Conservation (phyloP, 805 yeast genomes). For the Metschnikowia hibisci region DNA sequence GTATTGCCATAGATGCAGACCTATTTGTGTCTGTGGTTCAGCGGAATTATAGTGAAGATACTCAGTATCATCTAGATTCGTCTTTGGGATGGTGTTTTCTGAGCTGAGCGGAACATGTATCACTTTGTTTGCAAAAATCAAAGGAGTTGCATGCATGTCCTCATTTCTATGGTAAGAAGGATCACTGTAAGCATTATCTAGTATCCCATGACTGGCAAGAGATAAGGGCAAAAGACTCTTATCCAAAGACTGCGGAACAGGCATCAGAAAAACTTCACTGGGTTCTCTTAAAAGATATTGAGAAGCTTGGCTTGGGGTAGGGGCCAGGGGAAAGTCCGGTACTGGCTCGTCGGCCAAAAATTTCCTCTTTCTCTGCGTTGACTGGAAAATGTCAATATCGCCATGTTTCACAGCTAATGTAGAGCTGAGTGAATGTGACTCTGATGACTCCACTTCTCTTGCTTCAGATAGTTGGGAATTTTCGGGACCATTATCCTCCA, state of each 20-base stretch:
- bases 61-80: background rate
- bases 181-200: constrained; percentile 52
- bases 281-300: constrained; percentile 10
- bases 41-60: background rate
- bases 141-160: constrained; percentile 55
- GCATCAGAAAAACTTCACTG: constrained; percentile 19
- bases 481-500: background rate
- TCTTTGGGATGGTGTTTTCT: constrained; percentile 20
- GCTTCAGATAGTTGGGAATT: background rate
- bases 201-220: constrained; percentile 44
- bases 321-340: background rate
- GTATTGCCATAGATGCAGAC: constrained; percentile 42
- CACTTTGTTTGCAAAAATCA: constrained; percentile 64
- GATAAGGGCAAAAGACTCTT: constrained; percentile 16
- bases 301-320: constrained; percentile 9
- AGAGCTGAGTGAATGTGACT: background rate
- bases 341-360: background rate
- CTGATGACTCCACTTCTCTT: background rate
- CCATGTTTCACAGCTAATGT: background rate
- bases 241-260: constrained; percentile 17
- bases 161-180: constrained; percentile 57
- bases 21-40: background rate
- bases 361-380: constrained; percentile 10
- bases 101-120: constrained; percentile 40
- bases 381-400: constrained; percentile 12